phyloP scores from a whole-genome alignment of 495 filamentous ascomycete species.

The Xylaria palmicola region DNA sequence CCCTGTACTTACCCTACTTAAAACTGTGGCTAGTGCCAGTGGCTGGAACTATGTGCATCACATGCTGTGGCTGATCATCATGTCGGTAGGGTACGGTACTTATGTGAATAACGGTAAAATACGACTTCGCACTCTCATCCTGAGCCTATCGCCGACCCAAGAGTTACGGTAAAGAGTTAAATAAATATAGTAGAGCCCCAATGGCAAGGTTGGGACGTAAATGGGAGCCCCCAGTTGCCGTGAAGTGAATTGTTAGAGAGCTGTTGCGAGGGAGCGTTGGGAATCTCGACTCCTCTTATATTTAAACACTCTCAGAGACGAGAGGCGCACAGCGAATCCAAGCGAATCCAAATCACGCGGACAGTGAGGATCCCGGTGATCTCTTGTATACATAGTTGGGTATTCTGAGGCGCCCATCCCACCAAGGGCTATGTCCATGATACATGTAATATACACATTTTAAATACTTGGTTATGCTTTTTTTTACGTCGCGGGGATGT shows the following conservation, averaged over 20 bases:
- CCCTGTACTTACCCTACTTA: neutral
- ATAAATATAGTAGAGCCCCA: too few species aligned
- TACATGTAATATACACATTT: slow-evolving; percentile 11
- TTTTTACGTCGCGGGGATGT: slow-evolving; percentile 21
- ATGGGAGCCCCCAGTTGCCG: too few species aligned
- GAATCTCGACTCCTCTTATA: too few species aligned
- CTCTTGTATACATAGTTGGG: slow-evolving; percentile 1
- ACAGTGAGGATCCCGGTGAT: neutral
- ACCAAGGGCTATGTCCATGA: neutral
- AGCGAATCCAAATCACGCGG: neutral
- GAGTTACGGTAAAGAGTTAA: too few species aligned
- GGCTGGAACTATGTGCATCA: neutral
- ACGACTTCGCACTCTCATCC: too few species aligned
- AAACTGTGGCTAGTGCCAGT: neutral
- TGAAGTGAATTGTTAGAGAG: too few species aligned
- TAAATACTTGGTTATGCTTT: neutral
- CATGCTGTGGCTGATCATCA: neutral
- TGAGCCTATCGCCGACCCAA: too few species aligned
- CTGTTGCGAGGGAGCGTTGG: too few species aligned
- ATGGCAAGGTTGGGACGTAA: too few species aligned
- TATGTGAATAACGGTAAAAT: too few species aligned
- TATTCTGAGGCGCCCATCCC: neutral
- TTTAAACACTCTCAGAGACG: neutral
- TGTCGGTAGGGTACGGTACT: too few species aligned
- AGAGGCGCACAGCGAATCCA: neutral